These are phyloP conservation scores for Pyrus hybrid DNA, from an alignment of 331 rosid genomes.

Conservation along the genomic window DNA sequence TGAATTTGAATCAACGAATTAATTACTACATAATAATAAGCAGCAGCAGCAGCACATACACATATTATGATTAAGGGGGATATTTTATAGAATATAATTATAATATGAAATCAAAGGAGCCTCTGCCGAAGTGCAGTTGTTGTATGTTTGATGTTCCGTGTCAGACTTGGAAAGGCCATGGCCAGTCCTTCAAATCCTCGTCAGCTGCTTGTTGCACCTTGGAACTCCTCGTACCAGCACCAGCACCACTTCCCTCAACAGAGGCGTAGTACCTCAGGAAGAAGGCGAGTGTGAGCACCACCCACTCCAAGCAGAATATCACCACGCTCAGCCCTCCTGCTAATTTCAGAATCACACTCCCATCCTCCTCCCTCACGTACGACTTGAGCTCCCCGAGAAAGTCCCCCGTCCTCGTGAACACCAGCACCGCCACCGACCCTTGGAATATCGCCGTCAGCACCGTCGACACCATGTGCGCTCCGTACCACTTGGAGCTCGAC, in stretches of 20 bases:
- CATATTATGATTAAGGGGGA: too few species aligned
- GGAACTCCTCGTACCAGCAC: conserved; percentile 38
- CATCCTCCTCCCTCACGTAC: conserved; percentile 80
- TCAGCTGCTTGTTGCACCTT: conserved; percentile 61
- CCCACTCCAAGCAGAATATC: conserved; percentile 88
- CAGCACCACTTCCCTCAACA: conserved; percentile 26
- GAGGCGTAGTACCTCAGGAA: conserved; percentile 67
- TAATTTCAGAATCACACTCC: conserved; percentile 54
- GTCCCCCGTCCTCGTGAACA: conserved; percentile 52
- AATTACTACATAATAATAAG: not conserved
- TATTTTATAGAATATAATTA: too few species aligned
- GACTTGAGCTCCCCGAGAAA: conserved; percentile 60
- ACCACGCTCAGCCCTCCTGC: conserved; percentile 61
- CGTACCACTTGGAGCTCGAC: conserved; percentile 44
- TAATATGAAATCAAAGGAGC: too few species aligned
- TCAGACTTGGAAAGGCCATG: conserved; percentile 81
- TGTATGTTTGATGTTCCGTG: too few species aligned
- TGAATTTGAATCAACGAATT: not conserved
- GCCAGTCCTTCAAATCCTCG: conserved; percentile 82
- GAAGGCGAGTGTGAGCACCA: conserved; percentile 64
- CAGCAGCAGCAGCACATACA: too few species aligned
- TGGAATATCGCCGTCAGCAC: conserved; percentile 78
- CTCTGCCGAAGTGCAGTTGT: too few species aligned
- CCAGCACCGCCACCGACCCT: conserved; percentile 61
- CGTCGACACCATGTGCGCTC: conserved; percentile 76